Evolutionary conservation across 192 early-diverging fungal genomes (phyloP), one percentile per base, ranked within the genome.

Genomic region (Coemansia reversa): DNA sequence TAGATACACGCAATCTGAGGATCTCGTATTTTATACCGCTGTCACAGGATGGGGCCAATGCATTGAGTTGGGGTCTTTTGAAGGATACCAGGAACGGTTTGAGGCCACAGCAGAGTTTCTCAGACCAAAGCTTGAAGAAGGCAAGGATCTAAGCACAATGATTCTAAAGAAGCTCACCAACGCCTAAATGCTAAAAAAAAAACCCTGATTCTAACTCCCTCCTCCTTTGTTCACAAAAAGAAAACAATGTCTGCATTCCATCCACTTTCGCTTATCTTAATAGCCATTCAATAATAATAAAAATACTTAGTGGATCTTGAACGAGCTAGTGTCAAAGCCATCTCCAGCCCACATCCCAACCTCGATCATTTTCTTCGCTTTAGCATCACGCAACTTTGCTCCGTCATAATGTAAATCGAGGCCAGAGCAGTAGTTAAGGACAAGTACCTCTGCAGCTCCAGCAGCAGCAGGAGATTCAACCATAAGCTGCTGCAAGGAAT

Each of bases 41-140:
- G 91, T 92, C 2, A 82, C 86, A 29, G 94, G 94, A 28, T 98
- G 97, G 97, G 93, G 91, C 24, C 92, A 97, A 70, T 92, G 90
- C 62, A 93, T 98, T 54, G 87, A 85, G 23, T 63, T 89, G 55
- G 92, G 90, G 1, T 87, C 84, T 28, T 88, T 93, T 75, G 91
- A 94, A 5, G 90, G 86, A 5, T 98, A 98, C 72, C 81, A 85
- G 23, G 75, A 82, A 53, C 84, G 93, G 72, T 98, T 97, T 72
- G 89, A 93, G 58, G 83, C 80, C 29, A 93, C 93, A 6, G 84
- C 92, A 5, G 76, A 76, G 60, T 98, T 98, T 74, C 96, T 98
- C 63, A 69, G 87, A 28, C 84, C 86, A 9, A 72, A 85, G 58
- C 55, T 88, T 29, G 62, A 78, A 60, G 78, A 84, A 70, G 86